phyloP scores from a whole-genome alignment of 163 green algal genomes.

The Chlorella variabilis region DNA sequence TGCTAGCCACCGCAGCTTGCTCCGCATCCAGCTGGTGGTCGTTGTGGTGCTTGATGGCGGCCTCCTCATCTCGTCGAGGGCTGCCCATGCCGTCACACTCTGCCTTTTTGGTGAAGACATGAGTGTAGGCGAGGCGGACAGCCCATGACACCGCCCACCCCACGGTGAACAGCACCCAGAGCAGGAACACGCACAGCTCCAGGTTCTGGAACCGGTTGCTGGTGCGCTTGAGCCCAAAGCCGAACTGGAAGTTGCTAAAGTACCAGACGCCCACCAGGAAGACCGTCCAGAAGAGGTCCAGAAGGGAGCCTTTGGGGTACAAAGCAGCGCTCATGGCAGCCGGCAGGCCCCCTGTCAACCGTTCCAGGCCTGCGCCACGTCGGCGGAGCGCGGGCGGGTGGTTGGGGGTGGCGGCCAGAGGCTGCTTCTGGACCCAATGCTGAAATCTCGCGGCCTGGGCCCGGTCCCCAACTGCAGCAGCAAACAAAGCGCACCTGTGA shows the following conservation, averaged over 20 bases:
- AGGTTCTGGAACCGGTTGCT: not conserved
- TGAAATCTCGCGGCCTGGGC: too few relatives aligned
- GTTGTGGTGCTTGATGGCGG: not conserved
- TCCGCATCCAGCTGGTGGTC: not conserved
- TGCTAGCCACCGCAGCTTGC: not conserved
- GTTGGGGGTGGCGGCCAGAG: too few relatives aligned
- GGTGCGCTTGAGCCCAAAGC: not conserved
- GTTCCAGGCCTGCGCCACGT: too few relatives aligned
- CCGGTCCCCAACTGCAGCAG: too few relatives aligned
- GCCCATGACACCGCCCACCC: not conserved
- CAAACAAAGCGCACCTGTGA: too few relatives aligned
- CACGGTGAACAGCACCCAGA: not conserved
- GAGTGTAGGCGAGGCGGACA: not conserved
- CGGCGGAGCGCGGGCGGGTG: too few relatives aligned
- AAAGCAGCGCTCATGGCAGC: too few relatives aligned
- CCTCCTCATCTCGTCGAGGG: not conserved
- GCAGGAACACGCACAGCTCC: not conserved
- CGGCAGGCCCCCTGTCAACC: too few relatives aligned
- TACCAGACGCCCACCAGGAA: not conserved
- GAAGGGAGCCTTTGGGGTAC: not conserved
- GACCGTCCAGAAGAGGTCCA: not conserved
- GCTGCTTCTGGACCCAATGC: too few relatives aligned
- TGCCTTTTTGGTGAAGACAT: not conserved
- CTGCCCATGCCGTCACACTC: not conserved
- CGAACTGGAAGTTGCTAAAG: slow-evolving; percentile 12